Percentiles rank a stretch among this genome's conserved stretches.
These are phyloP conservation scores for Paraurostyla sp. DNA, from an alignment of 73 alveolate genomes.

Conservation along the genomic window DNA sequence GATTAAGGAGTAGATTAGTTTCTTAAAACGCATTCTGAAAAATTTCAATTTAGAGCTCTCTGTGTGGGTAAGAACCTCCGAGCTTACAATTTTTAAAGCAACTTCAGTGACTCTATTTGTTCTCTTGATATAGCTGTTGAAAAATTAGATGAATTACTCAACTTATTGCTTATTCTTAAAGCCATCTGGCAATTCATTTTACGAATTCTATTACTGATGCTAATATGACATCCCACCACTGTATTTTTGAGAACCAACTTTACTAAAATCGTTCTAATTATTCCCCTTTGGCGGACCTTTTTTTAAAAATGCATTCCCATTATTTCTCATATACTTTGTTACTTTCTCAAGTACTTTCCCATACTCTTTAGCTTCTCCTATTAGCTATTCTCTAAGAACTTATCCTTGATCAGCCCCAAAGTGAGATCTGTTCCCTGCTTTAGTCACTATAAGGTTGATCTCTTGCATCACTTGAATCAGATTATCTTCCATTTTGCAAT, in stretches of 20 bases:
- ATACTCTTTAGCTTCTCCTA: constrained; percentile 2
- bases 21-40: constrained; percentile 47
- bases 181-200: not conserved
- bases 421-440: not conserved
- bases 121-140: constrained; percentile 26
- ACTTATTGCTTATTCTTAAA: not conserved
- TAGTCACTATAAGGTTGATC: not conserved
- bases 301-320: constrained; percentile 12
- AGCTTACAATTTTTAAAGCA: not conserved
- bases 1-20: not conserved
- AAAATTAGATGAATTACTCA: constrained; percentile 14
- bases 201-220: not conserved
- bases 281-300: constrained; percentile 20
- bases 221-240: not conserved
- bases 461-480: not conserved
- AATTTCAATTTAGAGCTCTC: constrained; percentile 7
- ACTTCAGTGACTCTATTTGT: constrained; percentile 15
- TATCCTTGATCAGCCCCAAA: constrained; percentile 21
- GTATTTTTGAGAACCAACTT: not conserved
- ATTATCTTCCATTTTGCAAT: constrained; percentile 35
- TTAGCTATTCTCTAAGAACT: not conserved
- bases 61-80: not conserved
- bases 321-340: not conserved
- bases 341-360: not conserved
- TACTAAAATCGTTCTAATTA: not conserved